phyloP scores from a whole-genome alignment of 177 flowering plant genomes.

The Vitis hybrid region DNA sequence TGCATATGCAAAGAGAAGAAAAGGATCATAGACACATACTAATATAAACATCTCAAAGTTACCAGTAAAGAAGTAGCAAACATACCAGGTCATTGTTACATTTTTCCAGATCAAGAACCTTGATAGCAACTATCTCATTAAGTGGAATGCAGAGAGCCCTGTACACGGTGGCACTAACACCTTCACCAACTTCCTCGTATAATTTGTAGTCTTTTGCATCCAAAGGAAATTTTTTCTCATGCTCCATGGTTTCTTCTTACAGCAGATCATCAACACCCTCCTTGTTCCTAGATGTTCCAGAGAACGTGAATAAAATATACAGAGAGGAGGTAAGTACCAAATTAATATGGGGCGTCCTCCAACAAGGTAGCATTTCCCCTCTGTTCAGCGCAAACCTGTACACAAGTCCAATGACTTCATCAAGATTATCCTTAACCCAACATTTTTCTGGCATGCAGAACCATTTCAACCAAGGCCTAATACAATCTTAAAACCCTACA shows the following conservation, averaged over 20 bases:
- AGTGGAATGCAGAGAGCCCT: slow-evolving; percentile 89
- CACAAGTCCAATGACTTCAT: slow-evolving; percentile 17
- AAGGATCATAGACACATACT: too few species aligned
- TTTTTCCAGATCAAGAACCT: slow-evolving; percentile 91
- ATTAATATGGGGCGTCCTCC: slow-evolving; percentile 37
- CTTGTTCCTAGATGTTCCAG: slow-evolving; percentile 21
- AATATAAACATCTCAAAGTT: too few species aligned
- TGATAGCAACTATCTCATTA: slow-evolving; percentile 86
- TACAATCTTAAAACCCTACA: background rate
- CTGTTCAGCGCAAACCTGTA: slow-evolving; percentile 13
- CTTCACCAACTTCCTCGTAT: slow-evolving; percentile 94
- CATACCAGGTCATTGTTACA: slow-evolving; percentile 92
- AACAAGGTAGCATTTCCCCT: slow-evolving; percentile 35
- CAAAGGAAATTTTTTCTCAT: slow-evolving; percentile 63
- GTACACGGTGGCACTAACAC: slow-evolving; percentile 88
- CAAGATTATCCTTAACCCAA: slow-evolving; percentile 8
- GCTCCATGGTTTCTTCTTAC: slow-evolving; percentile 48
- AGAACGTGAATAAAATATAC: slow-evolving; percentile 15
- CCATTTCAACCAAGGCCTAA: slow-evolving; percentile 5
- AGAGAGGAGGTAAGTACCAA: slow-evolving; percentile 18
- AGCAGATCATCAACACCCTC: slow-evolving; percentile 29
- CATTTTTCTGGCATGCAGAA: slow-evolving; percentile 9
- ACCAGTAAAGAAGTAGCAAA: background rate
- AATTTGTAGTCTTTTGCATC: slow-evolving; percentile 74
- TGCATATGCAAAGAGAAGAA: too few species aligned